Base-by-base conservation (phyloP, 805 yeast genomes). In the Ogataea nitratoaversa region DNA sequence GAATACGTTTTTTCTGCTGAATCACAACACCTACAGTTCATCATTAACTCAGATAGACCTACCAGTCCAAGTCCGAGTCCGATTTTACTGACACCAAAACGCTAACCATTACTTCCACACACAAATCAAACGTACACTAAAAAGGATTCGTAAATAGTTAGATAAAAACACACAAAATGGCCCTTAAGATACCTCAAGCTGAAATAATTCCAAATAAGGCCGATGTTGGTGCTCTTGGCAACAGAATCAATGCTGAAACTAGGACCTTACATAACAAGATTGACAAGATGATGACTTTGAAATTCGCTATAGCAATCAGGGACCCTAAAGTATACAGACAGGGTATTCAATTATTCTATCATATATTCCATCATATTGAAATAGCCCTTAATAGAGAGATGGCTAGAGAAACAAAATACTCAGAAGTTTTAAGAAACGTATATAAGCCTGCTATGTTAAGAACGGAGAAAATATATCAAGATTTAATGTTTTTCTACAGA, bases 171-270 rank as follows among this genome's bases (percentile, higher is more conserved):
- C 23, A 31, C 35, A 41, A 36, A 18, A 41, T 51, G 45, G 32
- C 49, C 11, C 29, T 40, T 17, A 49, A 34, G 33, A 32, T 48
- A 8, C 49, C 47, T 8, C 46, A 47, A 39, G 38, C 46, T 16
- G 85, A 80, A 56, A 74, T 81, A 25, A 72, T 86, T 24, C 95
- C 95, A 2, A 70, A 78, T n/a, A 82, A 82, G 41, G 74, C 76
- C n/a, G 95, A 86, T 57, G 66, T 80, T 14, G 95, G 90, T 19
- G 95, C 95, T 6, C 67, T 86, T 38, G 95, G 81, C 34, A 87
- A 87, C 70, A 69, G 95, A 57, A 86, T 87, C 55, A 86, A 86
- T 60, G 57, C 60, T 35, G 82, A 78, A 53, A 86, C 95, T 2
- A 70, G 80, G 46, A 62, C 68, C 14, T 69, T 71, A 22, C 95